Base-by-base conservation (phyloP, 2,329 filamentous ascomycete genomes). In the Nigrospora osmanthi region DNA sequence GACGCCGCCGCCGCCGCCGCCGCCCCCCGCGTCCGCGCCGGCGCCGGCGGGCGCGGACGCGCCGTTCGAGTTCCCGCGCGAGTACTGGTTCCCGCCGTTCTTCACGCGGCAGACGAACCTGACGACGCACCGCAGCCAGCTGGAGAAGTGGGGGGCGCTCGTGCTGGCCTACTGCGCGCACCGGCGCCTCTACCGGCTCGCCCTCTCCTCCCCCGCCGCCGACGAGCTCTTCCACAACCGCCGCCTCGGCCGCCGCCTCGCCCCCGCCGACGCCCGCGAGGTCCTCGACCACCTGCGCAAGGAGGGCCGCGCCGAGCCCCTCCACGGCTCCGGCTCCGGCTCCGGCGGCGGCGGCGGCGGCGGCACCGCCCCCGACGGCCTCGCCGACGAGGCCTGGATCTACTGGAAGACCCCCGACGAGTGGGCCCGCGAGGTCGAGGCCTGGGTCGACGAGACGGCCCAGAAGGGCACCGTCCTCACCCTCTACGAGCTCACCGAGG, bases 381-480 rank as follows among this genome's bases (percentile, higher is more conserved):
- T 58, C 50, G 51, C 72, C 35, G 74, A 80, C 36, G 69, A 80
- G 12, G 81, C 76, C 15, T 91, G 83, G 75, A 69, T 96, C 3
- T 95, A 83, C 69, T 97, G 91, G 91, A 78, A 80, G 50, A 85
- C 80, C 57, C 84, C 86, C 0, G 88, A 94, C 60, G 91, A 97
- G 69, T 98, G 93, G 91, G 93, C 89, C 2, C 78, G 75, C 32
- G 61, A 83, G 48, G 69, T 97, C 36, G 85, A 85, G 63, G 77
- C 72, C 37, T 97, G 89, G 82, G 85, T 89, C 38, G 90, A 97
- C 30, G 80, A 81, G 49, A 95, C 89, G 49, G 93, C 81, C 4
- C 90, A 96, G 72, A 91, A 86, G 71, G 88, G 88, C 19, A 81
- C 78, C 12, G 91, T 98, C 45, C 66, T 98, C 59, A 98, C 93